Base-by-base conservation (phyloP, 1,284 basidiomycete genomes). In the Tilletia setariae region DNA sequence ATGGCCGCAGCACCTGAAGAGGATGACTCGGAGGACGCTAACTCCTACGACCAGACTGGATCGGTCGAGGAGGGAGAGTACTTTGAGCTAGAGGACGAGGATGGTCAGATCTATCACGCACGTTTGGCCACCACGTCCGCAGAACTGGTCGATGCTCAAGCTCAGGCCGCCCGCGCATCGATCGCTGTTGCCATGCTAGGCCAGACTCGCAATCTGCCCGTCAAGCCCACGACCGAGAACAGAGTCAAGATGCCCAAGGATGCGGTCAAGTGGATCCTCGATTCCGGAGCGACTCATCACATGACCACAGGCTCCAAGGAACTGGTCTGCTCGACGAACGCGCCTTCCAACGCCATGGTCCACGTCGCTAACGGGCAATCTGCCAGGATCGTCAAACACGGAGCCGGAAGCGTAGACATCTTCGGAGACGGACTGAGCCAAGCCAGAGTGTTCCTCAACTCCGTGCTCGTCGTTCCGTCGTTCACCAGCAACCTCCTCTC, bases 231-330 rank as follows among this genome's bases (percentile, higher is more conserved):
- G 43, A 19, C 43, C 43, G 9, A 9, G 9, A 19, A 44, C 11
- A 44, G 9, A 9, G 19, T 44, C 43, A 19, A 44, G 43, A 44
- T 44, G 43, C 43, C 43, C 11, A 44, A 19, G 43, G 19, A 44
- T 9, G 43, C 43, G 43, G 43, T 44, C 43, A 56, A 23, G 53
- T 56, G 53, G 53, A 56, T 56, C 25, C 23, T 56, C 23, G 53
- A 56, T 28, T 28, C 23, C 23, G 53, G 53, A 15, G 53, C 53
- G 8, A 56, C 53, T 4, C 53, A 56, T 23, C 53, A 56, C 53
- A 56, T 56, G 53, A 56, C 53, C 9, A 44, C 11, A 9, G 9
- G 19, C 11, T 19, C 43, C 43, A 19, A 44, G 9, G 9, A 9
- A 9, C 43, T 44, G 9, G 9, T 19, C 9, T 9, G 9, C 19